Evolutionary conservation across 148 eudicot species (phyloP).

Genomic region (Salicornia ramosissima): DNA sequence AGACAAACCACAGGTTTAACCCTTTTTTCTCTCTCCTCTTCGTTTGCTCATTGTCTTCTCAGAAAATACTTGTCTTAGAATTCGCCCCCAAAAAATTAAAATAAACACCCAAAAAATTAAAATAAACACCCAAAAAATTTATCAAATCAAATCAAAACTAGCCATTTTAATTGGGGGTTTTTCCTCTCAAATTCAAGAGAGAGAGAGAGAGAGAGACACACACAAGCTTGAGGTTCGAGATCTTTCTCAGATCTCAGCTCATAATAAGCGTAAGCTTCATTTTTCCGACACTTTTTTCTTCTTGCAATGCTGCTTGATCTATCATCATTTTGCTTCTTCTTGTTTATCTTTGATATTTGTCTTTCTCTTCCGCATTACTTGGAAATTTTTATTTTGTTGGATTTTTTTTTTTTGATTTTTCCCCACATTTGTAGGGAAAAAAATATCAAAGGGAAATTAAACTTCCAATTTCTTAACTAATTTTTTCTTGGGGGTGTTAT

Average conservation of each 20-base stretch:
- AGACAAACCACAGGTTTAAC: slow-evolving; percentile 27
- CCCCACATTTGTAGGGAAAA: no score
- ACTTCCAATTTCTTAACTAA: no score
- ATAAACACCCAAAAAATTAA: neutral
- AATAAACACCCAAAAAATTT: neutral
- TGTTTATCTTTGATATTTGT: neutral
- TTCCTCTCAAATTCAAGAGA: slow-evolving; percentile 18
- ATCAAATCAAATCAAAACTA: slow-evolving; percentile 5
- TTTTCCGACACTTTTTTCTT: neutral
- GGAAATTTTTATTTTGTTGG: neutral
- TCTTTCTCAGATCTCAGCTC: slow-evolving; percentile 39
- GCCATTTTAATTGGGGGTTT: slow-evolving; percentile 14
- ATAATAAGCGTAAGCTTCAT: slow-evolving; percentile 25
- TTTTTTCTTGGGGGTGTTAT: no score
- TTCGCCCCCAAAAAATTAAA: neutral
- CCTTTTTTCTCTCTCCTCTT: slow-evolving; percentile 1
- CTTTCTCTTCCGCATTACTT: slow-evolving; percentile 1
- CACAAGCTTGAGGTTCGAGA: slow-evolving; percentile 22
- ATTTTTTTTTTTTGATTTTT: neutral
- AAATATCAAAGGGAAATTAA: no score
- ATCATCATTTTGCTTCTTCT: neutral
- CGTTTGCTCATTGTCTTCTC: neutral
- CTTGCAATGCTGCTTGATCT: slow-evolving; percentile 25
- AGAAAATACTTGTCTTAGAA: neutral
- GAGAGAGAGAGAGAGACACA: slow-evolving; percentile 9